Percentiles rank a stretch among this genome's conserved stretches.
Conservation (phyloP, 768 basidiomycete genomes). For the Tylopilus vinaceipallidus region DNA sequence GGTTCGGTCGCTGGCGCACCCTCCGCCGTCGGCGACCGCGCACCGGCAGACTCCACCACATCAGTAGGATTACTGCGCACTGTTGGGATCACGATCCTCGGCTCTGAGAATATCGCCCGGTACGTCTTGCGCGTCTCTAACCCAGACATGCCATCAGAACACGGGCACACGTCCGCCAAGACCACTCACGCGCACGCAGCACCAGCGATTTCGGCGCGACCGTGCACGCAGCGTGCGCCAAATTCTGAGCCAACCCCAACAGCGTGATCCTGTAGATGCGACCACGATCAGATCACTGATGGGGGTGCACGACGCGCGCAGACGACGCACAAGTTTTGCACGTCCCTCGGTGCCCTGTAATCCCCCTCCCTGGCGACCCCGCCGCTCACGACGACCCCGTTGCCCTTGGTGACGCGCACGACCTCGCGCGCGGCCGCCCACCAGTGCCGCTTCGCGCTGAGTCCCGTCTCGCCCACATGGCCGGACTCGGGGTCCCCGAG, state of each 20-base stretch:
- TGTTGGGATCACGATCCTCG: conserved; percentile 57
- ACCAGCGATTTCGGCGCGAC: conserved; percentile 64
- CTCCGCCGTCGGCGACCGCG: background rate
- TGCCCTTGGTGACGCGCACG: conserved; percentile 77
- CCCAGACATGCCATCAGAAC: background rate
- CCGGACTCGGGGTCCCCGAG: conserved; percentile 55
- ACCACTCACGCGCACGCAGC: conserved; percentile 65
- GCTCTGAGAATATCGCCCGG: conserved; percentile 76
- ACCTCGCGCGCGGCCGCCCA: conserved; percentile 80
- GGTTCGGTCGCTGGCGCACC: background rate
- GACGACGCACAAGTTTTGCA: conserved; percentile 66
- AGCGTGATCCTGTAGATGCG: conserved; percentile 54
- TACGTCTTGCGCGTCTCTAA: conserved; percentile 81
- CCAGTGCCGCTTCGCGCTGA: conserved; percentile 72
- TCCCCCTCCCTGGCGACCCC: conserved; percentile 62
- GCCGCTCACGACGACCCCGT: conserved; percentile 68
- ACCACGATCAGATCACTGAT: too few relatives aligned
- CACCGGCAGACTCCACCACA: background rate
- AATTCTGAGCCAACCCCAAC: conserved; percentile 66
- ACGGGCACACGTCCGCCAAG: background rate
- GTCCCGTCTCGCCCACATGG: conserved; percentile 47
- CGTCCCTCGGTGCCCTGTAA: conserved; percentile 67
- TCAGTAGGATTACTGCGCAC: background rate
- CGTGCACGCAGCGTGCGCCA: conserved; percentile 60
- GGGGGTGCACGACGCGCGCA: background rate